Evolutionary conservation across 257 asterid genomes (phyloP), one percentile per base, ranked within the genome.

Genomic region (Scutellaria galericulata): DNA sequence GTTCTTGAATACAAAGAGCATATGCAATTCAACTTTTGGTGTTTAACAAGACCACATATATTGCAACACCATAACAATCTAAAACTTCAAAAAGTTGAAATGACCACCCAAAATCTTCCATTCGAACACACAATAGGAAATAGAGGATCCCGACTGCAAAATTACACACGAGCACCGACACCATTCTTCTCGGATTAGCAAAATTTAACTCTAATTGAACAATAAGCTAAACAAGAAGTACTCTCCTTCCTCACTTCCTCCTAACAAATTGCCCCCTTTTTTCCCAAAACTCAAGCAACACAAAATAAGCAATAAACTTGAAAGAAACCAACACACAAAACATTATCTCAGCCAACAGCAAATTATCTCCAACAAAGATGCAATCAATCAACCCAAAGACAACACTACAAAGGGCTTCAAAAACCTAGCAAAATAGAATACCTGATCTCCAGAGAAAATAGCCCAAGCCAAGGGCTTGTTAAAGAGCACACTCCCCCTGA

Each of bases 361-460:
- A 66, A 57, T n/a, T 12, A 64, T 12, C 71, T 13, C 61, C 55
- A 51, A 9, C 5, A 9, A 27, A 56, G 18, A 57, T 27, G 44
- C 44, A 57, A 55, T 20, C 7, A 65, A 64, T 55, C 37, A 31
- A 31, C 67, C 13, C 47, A 56, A 61, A 67, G 60, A 59, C 14
- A 56, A 61, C 18, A 48, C 48, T 18, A 52, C 20, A 68, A 48
- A 50, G 9, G 27, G 4, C 37, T 18, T 47, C 6, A 63, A 9
- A 68, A 60, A 50, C 0, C 37, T 1, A 47, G 53, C 22, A 55
- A 3, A 51, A 35, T 9, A 20, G 0, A 35, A 75, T 75, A 95
- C 99, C 97, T 95, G 99, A 79, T 95, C 99, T 58, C 96, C 97
- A 76, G 98, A 92, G 86, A 95, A 95, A 74, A 95, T 86, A 79